Evolutionary conservation across 495 filamentous ascomycete genomes (phyloP).

Genomic region (Penicillium simplicissimum): DNA sequence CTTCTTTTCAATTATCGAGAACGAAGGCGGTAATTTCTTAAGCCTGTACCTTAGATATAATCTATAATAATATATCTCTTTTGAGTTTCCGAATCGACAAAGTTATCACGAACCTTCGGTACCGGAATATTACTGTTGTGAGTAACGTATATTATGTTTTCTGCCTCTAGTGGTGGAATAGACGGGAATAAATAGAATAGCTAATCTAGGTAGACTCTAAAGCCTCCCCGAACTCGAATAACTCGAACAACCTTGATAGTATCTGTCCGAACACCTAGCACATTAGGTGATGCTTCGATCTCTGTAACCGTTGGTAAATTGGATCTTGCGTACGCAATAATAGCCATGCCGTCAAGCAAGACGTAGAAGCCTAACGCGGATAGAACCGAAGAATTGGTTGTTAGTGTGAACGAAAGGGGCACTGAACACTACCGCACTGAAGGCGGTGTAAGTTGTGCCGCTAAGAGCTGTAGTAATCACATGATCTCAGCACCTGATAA

Average conservation of each 20-base stretch:
- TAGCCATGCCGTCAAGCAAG: too few species aligned
- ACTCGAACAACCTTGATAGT: slow-evolving; percentile 25
- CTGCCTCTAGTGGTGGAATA: slow-evolving; percentile 18
- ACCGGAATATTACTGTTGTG: slow-evolving; percentile 24
- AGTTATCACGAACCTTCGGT: slow-evolving; percentile 23
- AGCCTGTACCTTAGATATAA: slow-evolving; percentile 17
- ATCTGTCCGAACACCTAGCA: slow-evolving; percentile 11
- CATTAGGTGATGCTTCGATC: too few species aligned
- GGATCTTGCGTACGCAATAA: too few species aligned
- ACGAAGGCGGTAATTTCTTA: not conserved
- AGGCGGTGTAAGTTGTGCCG: too few species aligned
- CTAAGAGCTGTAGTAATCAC: too few species aligned
- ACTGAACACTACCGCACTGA: too few species aligned
- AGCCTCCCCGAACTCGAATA: slow-evolving; percentile 22
- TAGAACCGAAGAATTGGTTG: too few species aligned
- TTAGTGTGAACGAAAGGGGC: too few species aligned
- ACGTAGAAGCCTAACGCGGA: too few species aligned
- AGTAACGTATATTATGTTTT: slow-evolving; percentile 26
- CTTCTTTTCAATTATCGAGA: not conserved
- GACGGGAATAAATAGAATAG: slow-evolving; percentile 8
- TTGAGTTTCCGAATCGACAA: slow-evolving; percentile 20
- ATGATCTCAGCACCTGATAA: too few species aligned
- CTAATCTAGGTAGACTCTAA: slow-evolving; percentile 26
- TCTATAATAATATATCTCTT: slow-evolving; percentile 28
- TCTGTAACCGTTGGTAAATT: too few species aligned